Evolutionary conservation across 768 basidiomycete species (phyloP), one percentile per base, ranked within the genome.

Genomic region (Lentinula boryana): DNA sequence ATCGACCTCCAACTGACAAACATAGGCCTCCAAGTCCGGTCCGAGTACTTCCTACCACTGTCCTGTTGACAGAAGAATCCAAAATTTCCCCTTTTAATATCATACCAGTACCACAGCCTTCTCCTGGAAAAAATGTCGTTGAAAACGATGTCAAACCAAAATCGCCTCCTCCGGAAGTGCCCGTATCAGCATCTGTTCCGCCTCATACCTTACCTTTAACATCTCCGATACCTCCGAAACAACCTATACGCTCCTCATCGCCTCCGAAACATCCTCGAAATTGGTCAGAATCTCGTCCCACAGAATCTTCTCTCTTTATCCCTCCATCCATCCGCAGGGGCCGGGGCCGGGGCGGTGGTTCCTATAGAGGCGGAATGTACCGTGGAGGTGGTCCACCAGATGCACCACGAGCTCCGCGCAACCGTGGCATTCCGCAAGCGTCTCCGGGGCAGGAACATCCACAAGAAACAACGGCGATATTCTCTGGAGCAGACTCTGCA

Each of bases 191-290:
- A 18, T 3, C 44, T 8, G 31, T 16, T 35, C 33, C 21, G 18
- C 48, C 48, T 12, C 32, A 48, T 15, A n/a, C 43, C 31, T 32
- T 48, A 10, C 58, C 58, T 36, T 7, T 0, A 2, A 36, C 23
- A 23, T 32, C 48, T 8, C 16, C n/a, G 1, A 12, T 21, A 32
- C 58, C 33, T 49, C 31, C 32, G 5, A 36, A 50, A 50, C 58
- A 23, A 49, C 35, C 44, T 33, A 23, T 16, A 2, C 58, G 48
- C 13, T 27, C 58, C 16, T 35, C 23, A 23, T 57, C 41, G 5
- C 56, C 56, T 12, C 56, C 56, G 27, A 43, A 48, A 18, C 56
- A 57, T 43, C 56, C 56, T 41, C 56, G 56, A 57, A 57, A 48
- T n/a, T 48, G 56, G 44, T 35, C 56, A 35, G 56, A 48, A 15